Evolutionary conservation across 192 early-diverging fungal species (phyloP), one percentile per base, ranked within the genome.

Genomic region (Chytriomyces sp.): DNA sequence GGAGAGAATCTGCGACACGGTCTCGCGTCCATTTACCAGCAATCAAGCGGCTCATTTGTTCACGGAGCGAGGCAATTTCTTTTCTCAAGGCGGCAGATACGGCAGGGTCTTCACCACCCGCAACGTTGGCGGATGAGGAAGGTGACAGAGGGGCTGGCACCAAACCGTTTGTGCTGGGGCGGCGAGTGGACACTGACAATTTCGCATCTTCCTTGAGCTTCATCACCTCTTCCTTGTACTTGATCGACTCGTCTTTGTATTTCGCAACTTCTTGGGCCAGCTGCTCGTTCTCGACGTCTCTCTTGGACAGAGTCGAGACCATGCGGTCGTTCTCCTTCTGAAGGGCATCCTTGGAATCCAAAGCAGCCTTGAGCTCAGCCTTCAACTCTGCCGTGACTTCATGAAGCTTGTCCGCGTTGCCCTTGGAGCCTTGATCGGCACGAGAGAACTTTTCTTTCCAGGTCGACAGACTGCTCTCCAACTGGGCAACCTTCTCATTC

Each of bases 381-480:
- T 89, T 84, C 28, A 91, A 77, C 72, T 90, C 91, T 68, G 87
- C 87, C n/a, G 86, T 80, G 64, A 84, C 85, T 63, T 87, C 81
- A 18, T 79, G 64, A 24, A 89, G 75, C 57, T 79, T 75, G 23
- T 70, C 79, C 72, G 87, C 85, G 48, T 83, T 68, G 9, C 80
- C 78, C 75, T 93, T 92, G 73, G 79, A 72, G 50, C 77, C 84
- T 53, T 84, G 69, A 59, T 92, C 91, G 72, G 87, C 84, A 69
- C 89, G 90, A 60, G 89, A 88, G 79, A 91, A 90, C 75, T 89
- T 91, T 57, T 95, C 92, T 82, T 83, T 91, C 92, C 90, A 94
- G 59, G 45, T 76, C 49, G 82, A 78, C 61, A 91, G 79, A 69
- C 92, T 92, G 45, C 75, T 80, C 77, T 94, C 94, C 66, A 93